phyloP scores from a whole-genome alignment of 2,329 filamentous ascomycete species.

The Alternaria triticimaculans region DNA sequence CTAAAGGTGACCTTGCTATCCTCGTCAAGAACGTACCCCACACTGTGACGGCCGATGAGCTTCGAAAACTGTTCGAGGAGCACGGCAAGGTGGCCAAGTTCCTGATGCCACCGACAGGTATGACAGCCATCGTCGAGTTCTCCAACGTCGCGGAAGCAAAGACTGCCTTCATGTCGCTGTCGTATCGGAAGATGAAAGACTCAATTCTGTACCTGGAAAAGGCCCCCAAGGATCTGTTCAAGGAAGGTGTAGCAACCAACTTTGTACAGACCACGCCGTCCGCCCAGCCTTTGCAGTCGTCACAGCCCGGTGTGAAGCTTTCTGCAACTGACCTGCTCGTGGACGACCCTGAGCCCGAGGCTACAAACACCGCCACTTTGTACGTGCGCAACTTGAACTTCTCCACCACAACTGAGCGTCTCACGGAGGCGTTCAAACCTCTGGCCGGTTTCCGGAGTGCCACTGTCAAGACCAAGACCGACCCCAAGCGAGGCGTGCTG shows the following conservation, averaged over 20 bases:
- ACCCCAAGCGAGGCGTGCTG: slow-evolving; percentile 88
- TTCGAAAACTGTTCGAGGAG: slow-evolving; percentile 82
- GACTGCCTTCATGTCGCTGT: slow-evolving; percentile 81
- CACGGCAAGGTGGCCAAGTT: slow-evolving; percentile 82
- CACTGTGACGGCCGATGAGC: slow-evolving; percentile 78
- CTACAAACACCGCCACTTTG: slow-evolving; percentile 75
- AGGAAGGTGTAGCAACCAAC: slow-evolving; percentile 39
- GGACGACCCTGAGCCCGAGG: slow-evolving; percentile 60
- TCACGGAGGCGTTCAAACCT: slow-evolving; percentile 79
- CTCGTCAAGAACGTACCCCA: slow-evolving; percentile 95
- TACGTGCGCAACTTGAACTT: slow-evolving; percentile 97
- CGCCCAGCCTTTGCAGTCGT: slow-evolving; percentile 13
- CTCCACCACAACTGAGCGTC: slow-evolving; percentile 76
- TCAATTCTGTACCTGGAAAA: slow-evolving; percentile 93
- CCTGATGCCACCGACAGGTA: slow-evolving; percentile 90
- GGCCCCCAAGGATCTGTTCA: slow-evolving; percentile 83
- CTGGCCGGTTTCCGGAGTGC: slow-evolving; percentile 89
- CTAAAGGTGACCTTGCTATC: slow-evolving; percentile 85
- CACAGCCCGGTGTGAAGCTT: slow-evolving; percentile 57
- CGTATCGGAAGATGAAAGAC: slow-evolving; percentile 90
- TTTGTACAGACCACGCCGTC: slow-evolving; percentile 41
- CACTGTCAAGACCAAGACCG: slow-evolving; percentile 88
- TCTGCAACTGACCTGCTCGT: slow-evolving; percentile 74
- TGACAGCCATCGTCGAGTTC: slow-evolving; percentile 93
- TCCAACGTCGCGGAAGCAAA: slow-evolving; percentile 78